A percentile compares a stretch with the other conserved stretches of the same genome.
These are phyloP conservation scores for Keithomyces neogunnii DNA, from an alignment of 2,329 filamentous ascomycete genomes.

Conservation along the genomic window DNA sequence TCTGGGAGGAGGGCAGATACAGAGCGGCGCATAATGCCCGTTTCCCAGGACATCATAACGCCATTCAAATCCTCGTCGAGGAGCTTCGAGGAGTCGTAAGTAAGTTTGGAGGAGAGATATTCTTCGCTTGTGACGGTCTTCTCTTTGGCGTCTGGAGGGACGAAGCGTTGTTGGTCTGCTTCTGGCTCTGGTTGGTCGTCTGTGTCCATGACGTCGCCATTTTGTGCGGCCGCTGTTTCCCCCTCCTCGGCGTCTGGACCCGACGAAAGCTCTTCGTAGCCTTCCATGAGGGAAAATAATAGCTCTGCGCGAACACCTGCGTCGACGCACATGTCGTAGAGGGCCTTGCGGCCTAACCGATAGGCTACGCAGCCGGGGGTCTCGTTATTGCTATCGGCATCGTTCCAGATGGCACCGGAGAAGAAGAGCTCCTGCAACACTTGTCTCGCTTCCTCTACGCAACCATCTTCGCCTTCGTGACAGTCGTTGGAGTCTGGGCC, in stretches of 20 bases:
- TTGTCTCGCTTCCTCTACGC: conserved; percentile 53
- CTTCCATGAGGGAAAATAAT: conserved; percentile 71
- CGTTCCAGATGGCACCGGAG: conserved; percentile 95
- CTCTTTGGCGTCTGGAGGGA: conserved; percentile 27
- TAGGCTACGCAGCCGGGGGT: conserved; percentile 84
- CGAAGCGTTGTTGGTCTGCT: conserved; percentile 11
- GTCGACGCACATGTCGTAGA: conserved; percentile 80
- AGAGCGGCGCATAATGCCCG: conserved; percentile 72
- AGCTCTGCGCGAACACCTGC: conserved; percentile 88
- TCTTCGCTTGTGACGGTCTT: conserved; percentile 52
- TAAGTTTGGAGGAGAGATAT: conserved; percentile 60
- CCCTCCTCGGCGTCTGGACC: conserved; percentile 39
- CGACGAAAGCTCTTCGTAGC: conserved; percentile 65
- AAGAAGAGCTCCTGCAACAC: conserved; percentile 71
- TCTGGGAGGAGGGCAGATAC: conserved; percentile 55
- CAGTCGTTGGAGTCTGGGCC: conserved; percentile 13
- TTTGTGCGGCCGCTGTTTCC: conserved; percentile 21
- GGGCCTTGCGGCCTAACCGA: conserved; percentile 54
- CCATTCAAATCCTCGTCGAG: conserved; percentile 71
- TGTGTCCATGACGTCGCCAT: conserved; percentile 16
- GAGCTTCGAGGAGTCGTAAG: conserved; percentile 56
- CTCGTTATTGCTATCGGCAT: conserved; percentile 76
- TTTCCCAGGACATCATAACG: conserved; percentile 94
- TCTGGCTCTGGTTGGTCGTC: conserved; percentile 19
- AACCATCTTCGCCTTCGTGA: conserved; percentile 27